Evolutionary conservation across 345 rosid genomes (phyloP), one percentile per base, ranked within the genome.

Genomic region (Jatropha curcas): DNA sequence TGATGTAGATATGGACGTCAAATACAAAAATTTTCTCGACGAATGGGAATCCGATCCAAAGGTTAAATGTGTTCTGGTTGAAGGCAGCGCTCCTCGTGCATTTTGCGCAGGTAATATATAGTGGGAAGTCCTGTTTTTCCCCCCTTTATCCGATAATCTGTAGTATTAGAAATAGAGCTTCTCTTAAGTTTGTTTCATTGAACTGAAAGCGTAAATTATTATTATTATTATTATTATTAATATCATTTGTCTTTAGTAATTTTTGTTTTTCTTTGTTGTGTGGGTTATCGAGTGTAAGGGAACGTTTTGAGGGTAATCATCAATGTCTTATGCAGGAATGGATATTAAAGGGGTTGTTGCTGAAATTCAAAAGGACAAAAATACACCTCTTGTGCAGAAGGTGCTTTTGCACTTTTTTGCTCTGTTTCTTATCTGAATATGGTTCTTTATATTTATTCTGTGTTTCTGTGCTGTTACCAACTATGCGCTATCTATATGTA

Each of bases 331-430:
- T 92, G 93, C 90, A 88, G 96, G 94, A 65, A 90, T 92, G 94
- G 98, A 90, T 84, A 89, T 92, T 73, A 89, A 92, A 84, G 96
- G 96, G 74, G 88, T 92, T 80, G 94, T 79, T 80, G 90, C 89
- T 61, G 95, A 88, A 78, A 88, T 93, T 76, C 87, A 67, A 73
- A 81, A 80, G 86, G 90, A 89, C 85, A 87, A 85, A 74, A 84
- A 74, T 74, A 90, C 92, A 19, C 88, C 92, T 81, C 89, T 90
- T 73, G 94, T 91, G 82, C 87, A 72, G 58, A 89, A 90, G 98
- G 96, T 94, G 80, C 72, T 70, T 71, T 57, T 73, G 76, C 75
- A 63, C 83, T 56, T 39, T 19, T 67, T 24, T 74, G 73, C 65
- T 65, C 46, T 22, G 61, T 37, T 56, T 58, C 34, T 73, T 70